Evolutionary conservation across 805 yeast species (phyloP).

Genomic region (Candida parachauliodes): DNA sequence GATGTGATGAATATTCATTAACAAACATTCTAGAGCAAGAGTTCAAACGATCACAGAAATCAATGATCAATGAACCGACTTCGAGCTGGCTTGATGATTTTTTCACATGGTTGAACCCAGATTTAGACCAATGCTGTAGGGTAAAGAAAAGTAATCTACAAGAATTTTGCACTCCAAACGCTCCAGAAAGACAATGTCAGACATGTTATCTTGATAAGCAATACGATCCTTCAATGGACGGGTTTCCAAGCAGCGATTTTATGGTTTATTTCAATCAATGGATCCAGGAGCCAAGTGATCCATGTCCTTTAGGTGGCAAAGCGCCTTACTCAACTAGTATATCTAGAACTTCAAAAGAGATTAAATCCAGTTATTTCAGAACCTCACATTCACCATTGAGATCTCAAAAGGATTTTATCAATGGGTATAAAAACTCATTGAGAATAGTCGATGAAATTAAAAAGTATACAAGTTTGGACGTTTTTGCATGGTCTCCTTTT

Average conservation of each 20-base stretch:
- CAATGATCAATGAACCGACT: constrained; percentile 76
- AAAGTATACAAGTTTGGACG: constrained; percentile 40
- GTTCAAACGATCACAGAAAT: constrained; percentile 56
- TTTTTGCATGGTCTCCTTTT: constrained; percentile 91
- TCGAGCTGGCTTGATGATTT: constrained; percentile 94
- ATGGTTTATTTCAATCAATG: constrained; percentile 71
- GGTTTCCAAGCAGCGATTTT: constrained; percentile 77
- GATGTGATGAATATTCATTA: constrained; percentile 76
- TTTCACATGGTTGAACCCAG: constrained; percentile 82
- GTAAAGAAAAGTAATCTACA: constrained; percentile 43
- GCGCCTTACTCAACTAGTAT: constrained; percentile 79
- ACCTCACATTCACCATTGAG: constrained; percentile 75
- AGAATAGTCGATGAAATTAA: constrained; percentile 61
- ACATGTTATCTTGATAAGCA: constrained; percentile 63
- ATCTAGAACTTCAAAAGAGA: constrained; percentile 35
- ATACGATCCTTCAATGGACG: constrained; percentile 74
- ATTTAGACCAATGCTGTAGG: constrained; percentile 81
- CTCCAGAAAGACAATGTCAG: constrained; percentile 69
- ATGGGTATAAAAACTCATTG: constrained; percentile 69
- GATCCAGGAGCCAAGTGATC: constrained; percentile 81
- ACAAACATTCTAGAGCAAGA: constrained; percentile 85
- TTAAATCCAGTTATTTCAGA: constrained; percentile 67
- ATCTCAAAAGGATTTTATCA: constrained; percentile 80
- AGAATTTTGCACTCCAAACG: constrained; percentile 63
- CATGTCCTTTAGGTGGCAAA: constrained; percentile 93